phyloP scores from a whole-genome alignment of 2,329 filamentous ascomycete species.

The Pestalotiopsis sp. region DNA sequence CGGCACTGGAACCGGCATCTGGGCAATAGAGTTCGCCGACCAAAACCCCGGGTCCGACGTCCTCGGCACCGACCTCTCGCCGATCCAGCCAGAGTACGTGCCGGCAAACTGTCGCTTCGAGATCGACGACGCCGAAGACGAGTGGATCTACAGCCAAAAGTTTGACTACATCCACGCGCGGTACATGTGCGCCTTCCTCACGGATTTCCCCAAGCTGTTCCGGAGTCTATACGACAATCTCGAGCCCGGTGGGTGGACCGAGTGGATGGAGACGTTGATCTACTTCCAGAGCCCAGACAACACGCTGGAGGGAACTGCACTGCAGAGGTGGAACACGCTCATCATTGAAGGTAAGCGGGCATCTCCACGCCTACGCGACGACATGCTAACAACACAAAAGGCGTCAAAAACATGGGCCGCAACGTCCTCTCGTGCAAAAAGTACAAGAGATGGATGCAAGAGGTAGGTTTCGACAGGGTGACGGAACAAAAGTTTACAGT shows the following conservation, averaged over 20 bases:
- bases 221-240: constrained; percentile 44
- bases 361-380: not conserved
- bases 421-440: constrained; percentile 23
- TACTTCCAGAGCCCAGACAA: constrained; percentile 27
- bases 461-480: constrained; percentile 37
- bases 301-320: constrained; percentile 30
- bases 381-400: constrained; percentile 9
- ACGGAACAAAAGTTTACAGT: constrained; percentile 31
- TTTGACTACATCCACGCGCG: constrained; percentile 60
- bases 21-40: constrained; percentile 53
- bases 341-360: constrained; percentile 24
- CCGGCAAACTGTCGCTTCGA: constrained; percentile 58
- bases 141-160: constrained; percentile 49
- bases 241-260: constrained; percentile 43
- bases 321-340: constrained; percentile 28
- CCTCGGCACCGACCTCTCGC: constrained; percentile 49
- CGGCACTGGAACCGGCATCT: constrained; percentile 54
- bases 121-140: constrained; percentile 56
- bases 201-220: constrained; percentile 51
- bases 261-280: constrained; percentile 36
- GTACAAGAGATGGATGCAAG: constrained; percentile 30
- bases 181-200: constrained; percentile 52
- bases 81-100: constrained; percentile 50
- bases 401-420: constrained; percentile 25
- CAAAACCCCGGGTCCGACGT: constrained; percentile 41